Evolutionary conservation across 2,329 filamentous ascomycete species (phyloP), one percentile per base, ranked within the genome.

Genomic region (Aspergillus quadrilineatus): DNA sequence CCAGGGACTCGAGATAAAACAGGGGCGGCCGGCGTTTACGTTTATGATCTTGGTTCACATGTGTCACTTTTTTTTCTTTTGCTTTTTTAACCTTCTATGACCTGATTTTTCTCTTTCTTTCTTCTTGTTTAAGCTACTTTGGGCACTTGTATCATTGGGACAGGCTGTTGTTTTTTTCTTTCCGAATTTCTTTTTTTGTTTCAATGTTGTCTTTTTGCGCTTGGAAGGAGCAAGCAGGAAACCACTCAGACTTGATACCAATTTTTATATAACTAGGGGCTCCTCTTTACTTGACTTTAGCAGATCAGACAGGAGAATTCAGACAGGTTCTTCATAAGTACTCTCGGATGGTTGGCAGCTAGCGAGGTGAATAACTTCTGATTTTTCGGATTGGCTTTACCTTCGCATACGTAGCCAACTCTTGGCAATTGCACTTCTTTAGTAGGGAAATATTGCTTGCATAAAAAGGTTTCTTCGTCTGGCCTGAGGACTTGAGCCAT

Each of bases 241-340:
- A 58, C 56, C 65, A 65, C 34, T 37, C 34, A 37, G 58, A 72
- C 65, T 70, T 66, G 64, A 71, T 71, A 71, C 70, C 69, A 17
- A 73, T 70, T 69, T 64, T 68, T 69, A 22, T 69, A 61, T 67
- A 65, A 67, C 60, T 67, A 67, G 66, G 69, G 65, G 64, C 59
- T 59, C 50, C 53, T 59, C 50, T 60, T 61, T 15, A 29, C 29
- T 34, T 32, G 44, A 47, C 36, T 15, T 37, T 9, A 37, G 34
- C 34, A 37, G 34, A 37, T 37, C 34, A 14, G 34, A 37, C 14
- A 37, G 29, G 44, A 14, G 44, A 47, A 47, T 47, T 12, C 30
- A 15, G 29, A 34, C 44, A 47, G 44, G 15, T 47, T 34, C 7
- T 29, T 30, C 14, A 29, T 28, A 44, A 26, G 17, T 28, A 22